phyloP scores from a whole-genome alignment of 2,329 filamentous ascomycete genomes.

The Meredithiella fracta region DNA sequence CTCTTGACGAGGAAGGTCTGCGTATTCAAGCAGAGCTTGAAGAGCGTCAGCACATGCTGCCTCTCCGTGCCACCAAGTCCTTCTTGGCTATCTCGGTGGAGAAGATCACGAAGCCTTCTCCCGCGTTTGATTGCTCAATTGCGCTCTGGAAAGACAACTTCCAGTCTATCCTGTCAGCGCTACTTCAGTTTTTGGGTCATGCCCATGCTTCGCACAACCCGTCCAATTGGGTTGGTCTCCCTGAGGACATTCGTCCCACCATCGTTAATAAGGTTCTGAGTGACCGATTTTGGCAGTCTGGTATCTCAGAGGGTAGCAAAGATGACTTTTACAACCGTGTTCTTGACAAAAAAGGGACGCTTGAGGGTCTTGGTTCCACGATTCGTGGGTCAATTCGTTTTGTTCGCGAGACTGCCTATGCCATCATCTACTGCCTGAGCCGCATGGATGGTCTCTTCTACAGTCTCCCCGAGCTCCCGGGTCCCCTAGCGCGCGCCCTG shows the following conservation, averaged over 20 bases:
- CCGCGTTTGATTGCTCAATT: slow-evolving; percentile 59
- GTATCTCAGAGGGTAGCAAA: slow-evolving; percentile 87
- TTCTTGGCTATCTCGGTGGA: slow-evolving; percentile 89
- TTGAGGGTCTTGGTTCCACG: slow-evolving; percentile 87
- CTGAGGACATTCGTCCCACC: slow-evolving; percentile 50
- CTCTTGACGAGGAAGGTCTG: slow-evolving; percentile 64
- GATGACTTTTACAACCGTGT: slow-evolving; percentile 94
- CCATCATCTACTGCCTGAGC: slow-evolving; percentile 86
- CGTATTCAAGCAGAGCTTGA: slow-evolving; percentile 65
- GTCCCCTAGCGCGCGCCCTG: slow-evolving; percentile 65
- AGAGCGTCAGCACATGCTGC: slow-evolving; percentile 56
- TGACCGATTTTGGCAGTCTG: slow-evolving; percentile 95
- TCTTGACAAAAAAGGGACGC: slow-evolving; percentile 68
- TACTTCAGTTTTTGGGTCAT: slow-evolving; percentile 73
- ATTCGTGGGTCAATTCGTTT: slow-evolving; percentile 78
- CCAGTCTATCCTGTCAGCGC: slow-evolving; percentile 64
- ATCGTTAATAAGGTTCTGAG: slow-evolving; percentile 73
- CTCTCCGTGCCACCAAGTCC: slow-evolving; percentile 74
- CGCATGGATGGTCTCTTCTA: slow-evolving; percentile 79
- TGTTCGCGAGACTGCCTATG: slow-evolving; percentile 84
- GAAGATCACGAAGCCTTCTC: slow-evolving; percentile 57
- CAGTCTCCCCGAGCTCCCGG: slow-evolving; percentile 68
- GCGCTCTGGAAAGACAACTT: slow-evolving; percentile 75
- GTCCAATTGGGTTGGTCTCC: slow-evolving; percentile 63
- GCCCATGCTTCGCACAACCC: slow-evolving; percentile 86